phyloP scores from a whole-genome alignment of 305 asterid genomes.

The Solanum aculeatissimum region DNA sequence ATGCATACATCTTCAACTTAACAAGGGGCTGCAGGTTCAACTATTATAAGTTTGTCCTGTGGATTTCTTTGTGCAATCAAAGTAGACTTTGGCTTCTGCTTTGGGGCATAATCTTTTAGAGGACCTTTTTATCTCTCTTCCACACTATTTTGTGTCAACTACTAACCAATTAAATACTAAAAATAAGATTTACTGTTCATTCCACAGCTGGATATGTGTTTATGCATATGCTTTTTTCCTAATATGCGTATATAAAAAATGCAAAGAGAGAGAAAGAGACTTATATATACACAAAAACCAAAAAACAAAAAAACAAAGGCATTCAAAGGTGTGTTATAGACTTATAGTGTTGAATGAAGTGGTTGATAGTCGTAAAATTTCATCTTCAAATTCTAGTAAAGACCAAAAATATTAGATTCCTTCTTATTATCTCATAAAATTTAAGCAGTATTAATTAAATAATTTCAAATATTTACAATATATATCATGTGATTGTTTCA shows the following conservation, averaged over 20 bases:
- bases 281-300: neutral
- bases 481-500: too few species aligned
- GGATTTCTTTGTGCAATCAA: constrained; percentile 42
- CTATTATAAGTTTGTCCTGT: neutral
- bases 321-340: rapidly evolving
- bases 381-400: too few species aligned
- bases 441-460: neutral
- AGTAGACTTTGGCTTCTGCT: constrained; percentile 15
- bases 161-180: neutral
- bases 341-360: neutral
- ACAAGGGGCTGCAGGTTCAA: neutral
- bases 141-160: neutral
- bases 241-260: neutral
- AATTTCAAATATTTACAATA: neutral
- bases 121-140: constrained; percentile 14
- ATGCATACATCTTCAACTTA: neutral
- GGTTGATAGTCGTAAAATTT: neutral
- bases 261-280: neutral
- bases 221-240: neutral
- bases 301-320: neutral
- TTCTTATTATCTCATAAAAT: neutral
- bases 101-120: constrained; percentile 25
- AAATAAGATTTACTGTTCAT: neutral
- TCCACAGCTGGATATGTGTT: neutral
- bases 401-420: neutral